These are phyloP conservation scores for Penicillium paxilli DNA, from an alignment of 495 filamentous ascomycete genomes.

Conservation along the genomic window DNA sequence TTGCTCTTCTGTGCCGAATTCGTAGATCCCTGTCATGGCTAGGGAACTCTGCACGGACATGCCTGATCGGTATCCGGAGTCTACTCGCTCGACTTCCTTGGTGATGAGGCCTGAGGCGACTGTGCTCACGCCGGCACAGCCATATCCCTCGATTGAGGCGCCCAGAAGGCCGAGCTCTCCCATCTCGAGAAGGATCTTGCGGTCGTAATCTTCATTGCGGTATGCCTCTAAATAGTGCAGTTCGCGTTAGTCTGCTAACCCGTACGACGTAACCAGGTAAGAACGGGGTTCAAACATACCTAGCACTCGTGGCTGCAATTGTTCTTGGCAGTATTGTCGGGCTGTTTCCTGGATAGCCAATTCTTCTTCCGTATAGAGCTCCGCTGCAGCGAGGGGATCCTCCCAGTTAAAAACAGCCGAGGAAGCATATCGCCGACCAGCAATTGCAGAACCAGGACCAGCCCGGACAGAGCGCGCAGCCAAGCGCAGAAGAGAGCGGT, in stretches of 20 bases:
- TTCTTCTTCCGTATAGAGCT: constrained; percentile 84
- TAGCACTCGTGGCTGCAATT: constrained; percentile 78
- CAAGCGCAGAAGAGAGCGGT: constrained; percentile 37
- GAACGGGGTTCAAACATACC: constrained; percentile 56
- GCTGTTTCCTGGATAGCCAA: constrained; percentile 85
- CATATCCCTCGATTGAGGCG: constrained; percentile 89
- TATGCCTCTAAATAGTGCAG: constrained; percentile 71
- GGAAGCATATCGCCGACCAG: constrained; percentile 47
- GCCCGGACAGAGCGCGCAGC: constrained; percentile 36
- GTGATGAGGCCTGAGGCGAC: constrained; percentile 93
- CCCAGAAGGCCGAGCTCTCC: constrained; percentile 90
- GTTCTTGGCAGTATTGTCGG: constrained; percentile 89
- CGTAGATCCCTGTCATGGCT: constrained; percentile 95
- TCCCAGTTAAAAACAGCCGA: constrained; percentile 81
- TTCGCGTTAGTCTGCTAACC: constrained; percentile 1
- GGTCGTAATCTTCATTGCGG: constrained; percentile 89
- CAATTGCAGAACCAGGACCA: constrained; percentile 13
- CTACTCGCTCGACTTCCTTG: constrained; percentile 92
- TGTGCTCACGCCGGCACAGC: constrained; percentile 88
- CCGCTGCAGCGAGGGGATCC: constrained; percentile 76
- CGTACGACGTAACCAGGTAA: too few species aligned
- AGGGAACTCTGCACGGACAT: constrained; percentile 96
- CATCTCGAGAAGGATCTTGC: constrained; percentile 89
- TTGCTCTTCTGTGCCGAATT: constrained; percentile 85
- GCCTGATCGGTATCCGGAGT: constrained; percentile 91